Base-by-base conservation (phyloP, 495 filamentous ascomycete genomes). In the Hypoxylon lienhwacheense region DNA sequence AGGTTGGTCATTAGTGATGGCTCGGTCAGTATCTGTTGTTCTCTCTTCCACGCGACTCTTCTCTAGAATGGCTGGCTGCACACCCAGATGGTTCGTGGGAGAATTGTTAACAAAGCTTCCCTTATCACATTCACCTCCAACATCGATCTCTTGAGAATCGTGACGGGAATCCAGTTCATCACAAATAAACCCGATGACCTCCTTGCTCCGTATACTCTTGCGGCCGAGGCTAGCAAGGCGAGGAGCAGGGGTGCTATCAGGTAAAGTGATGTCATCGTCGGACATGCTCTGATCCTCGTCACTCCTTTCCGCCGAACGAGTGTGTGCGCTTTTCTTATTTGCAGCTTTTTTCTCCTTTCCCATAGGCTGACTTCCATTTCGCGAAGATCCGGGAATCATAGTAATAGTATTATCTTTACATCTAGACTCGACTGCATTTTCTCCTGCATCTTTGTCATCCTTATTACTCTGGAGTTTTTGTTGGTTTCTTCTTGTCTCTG, bases 191-290 rank as follows among this genome's bases (percentile, higher is more conserved):
- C 75, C 73, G 25, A 78, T 69, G 7, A 78, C 44, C 26, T 78
- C 75, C 31, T 55, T 71, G 47, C 75, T 78, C 39, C 65, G 71
- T 41, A 75, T 59, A 46, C 67, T 64, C 51, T 63, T 77, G 24
- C 66, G 69, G n/a, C 66, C 65, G 2, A 75, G 55, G 12, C 51
- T 65, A 15, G 67, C 73, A 25, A 76, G 63, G 37, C 64, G 58
- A 47, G 64, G 58, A 22, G 65, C 36, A 17, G 55, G 58, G 14
- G 36, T 32, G 6, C 44, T 48, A 4, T 50, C 42, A 7, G 22
- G 33, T 4, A 42, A 32, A 15, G 7, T 10, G 20, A 42, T 14
- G 6, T 36, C 34, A 19, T 54, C 33, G 5, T 48, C 11, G 20
- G 34, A 24, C 12, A 35, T 17, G 12, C 8, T 24, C 15, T 28